Conservation (phyloP, 768 basidiomycete genomes). For the Pisolithus tinctorius region DNA sequence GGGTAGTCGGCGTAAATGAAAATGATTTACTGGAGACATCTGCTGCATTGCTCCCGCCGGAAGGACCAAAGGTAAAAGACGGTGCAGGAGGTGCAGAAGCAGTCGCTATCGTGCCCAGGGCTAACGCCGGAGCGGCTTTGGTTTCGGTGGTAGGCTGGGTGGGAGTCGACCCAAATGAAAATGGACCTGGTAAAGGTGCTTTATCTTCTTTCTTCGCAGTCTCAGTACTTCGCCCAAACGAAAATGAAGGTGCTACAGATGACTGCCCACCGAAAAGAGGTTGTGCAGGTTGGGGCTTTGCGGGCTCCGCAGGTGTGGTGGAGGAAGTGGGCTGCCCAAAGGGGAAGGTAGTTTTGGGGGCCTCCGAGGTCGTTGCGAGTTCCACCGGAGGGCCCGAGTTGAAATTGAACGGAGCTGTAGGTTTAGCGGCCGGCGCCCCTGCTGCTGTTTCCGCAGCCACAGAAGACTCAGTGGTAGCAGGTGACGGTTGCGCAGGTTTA, state of each 20-base stretch:
- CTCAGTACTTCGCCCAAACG: constrained; percentile 33
- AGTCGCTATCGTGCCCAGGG: constrained; percentile 35
- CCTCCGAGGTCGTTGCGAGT: constrained; percentile 13
- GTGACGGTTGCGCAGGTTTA: constrained; percentile 15
- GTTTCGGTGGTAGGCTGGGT: constrained; percentile 30
- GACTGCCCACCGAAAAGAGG: constrained; percentile 32
- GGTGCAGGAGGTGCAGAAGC: constrained; percentile 22
- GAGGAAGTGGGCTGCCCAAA: constrained; percentile 22
- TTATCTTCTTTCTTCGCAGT: constrained; percentile 20
- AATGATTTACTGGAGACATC: constrained; percentile 48
- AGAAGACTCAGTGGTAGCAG: constrained; percentile 8
- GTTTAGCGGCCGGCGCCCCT: not conserved
- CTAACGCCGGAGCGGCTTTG: constrained; percentile 34
- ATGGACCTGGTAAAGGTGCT: constrained; percentile 8
- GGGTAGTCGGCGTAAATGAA: constrained; percentile 39
- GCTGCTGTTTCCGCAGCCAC: constrained; percentile 1
- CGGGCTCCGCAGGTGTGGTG: constrained; percentile 5
- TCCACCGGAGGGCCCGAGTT: constrained; percentile 22
- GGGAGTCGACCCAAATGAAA: constrained; percentile 24
- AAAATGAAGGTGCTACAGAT: constrained; percentile 27
- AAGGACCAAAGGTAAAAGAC: constrained; percentile 44
- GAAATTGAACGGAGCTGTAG: constrained; percentile 11
- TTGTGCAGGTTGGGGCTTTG: constrained; percentile 32
- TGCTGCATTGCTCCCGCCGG: constrained; percentile 28
- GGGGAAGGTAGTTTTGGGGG: constrained; percentile 27